phyloP scores from a whole-genome alignment of 2,329 filamentous ascomycete genomes.

The Colletotrichum filicis region DNA sequence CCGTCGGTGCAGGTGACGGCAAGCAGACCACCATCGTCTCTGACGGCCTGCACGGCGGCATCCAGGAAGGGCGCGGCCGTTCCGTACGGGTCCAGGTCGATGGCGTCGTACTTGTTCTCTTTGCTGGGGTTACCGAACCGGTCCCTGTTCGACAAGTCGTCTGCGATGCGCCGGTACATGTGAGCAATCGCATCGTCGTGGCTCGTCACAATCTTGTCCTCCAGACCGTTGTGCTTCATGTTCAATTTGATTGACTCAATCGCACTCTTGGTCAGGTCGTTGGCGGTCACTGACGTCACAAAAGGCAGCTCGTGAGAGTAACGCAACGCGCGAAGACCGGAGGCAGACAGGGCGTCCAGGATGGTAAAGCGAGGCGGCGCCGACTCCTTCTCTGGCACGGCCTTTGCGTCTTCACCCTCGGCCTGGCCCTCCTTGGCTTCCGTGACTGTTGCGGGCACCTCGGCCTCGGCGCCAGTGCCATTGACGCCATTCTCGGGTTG shows the following conservation, averaged over 20 bases:
- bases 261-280: conserved; percentile 85
- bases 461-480: conserved; percentile 30
- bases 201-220: conserved; percentile 76
- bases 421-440: conserved; percentile 31
- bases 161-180: conserved; percentile 82
- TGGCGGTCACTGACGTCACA: conserved; percentile 83
- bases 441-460: conserved; percentile 19
- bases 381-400: background rate
- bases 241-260: conserved; percentile 86
- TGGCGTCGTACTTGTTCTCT: conserved; percentile 81
- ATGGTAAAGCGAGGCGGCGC: conserved; percentile 73
- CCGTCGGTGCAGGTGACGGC: conserved; percentile 98
- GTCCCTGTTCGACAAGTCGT: conserved; percentile 57
- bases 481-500: conserved; percentile 4
- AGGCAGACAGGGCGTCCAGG: conserved; percentile 93
- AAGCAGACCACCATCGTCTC: conserved; percentile 85
- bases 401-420: conserved; percentile 8
- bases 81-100: conserved; percentile 96
- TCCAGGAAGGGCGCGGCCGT: conserved; percentile 94
- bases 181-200: conserved; percentile 87
- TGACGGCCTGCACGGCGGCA: conserved; percentile 85
- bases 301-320: conserved; percentile 94
- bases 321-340: conserved; percentile 87
- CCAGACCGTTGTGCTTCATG: conserved; percentile 82
- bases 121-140: conserved; percentile 51